A percentile compares a stretch with the other conserved stretches of the same genome.
Evolutionary conservation across 768 basidiomycete species (phyloP).

Genomic region (Amyloporia xantha): DNA sequence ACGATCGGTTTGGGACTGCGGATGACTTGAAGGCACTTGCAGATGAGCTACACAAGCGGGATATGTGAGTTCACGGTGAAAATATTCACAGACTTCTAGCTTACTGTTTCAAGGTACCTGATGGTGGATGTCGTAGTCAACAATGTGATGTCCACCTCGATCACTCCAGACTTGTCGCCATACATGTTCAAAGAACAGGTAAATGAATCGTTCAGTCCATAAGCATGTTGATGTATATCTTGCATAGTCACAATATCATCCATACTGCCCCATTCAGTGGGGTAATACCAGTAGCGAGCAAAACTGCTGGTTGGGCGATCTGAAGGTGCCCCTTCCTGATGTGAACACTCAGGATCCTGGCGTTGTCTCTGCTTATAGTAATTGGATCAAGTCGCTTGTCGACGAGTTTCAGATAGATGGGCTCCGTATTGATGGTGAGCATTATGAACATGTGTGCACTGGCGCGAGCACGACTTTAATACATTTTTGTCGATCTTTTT

Average conservation of each 20-base stretch:
- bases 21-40: conserved; percentile 67
- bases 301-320: conserved; percentile 80
- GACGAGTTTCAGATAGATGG: conserved; percentile 73
- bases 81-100: conserved; percentile 2
- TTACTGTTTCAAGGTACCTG: conserved; percentile 42
- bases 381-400: conserved; percentile 67
- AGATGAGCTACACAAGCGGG: conserved; percentile 57
- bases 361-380: conserved; percentile 55
- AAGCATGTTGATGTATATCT: not conserved
- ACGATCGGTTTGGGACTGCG: conserved; percentile 63
- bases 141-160: conserved; percentile 72
- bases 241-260: conserved; percentile 61
- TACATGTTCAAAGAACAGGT: conserved; percentile 67
- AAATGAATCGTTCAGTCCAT: conserved; percentile 8
- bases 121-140: conserved; percentile 87
- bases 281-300: conserved; percentile 64
- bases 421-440: conserved; percentile 72
- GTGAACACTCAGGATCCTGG: conserved; percentile 65
- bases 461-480: not conserved
- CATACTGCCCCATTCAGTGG: conserved; percentile 72
- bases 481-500: not conserved
- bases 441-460: too few species aligned
- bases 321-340: conserved; percentile 67
- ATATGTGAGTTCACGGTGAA: conserved; percentile 47
- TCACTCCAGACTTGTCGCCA: conserved; percentile 53